Evolutionary conservation across 495 filamentous ascomycete genomes (phyloP), one percentile per base, ranked within the genome.

Genomic region (Penicillium ochrochloron): DNA sequence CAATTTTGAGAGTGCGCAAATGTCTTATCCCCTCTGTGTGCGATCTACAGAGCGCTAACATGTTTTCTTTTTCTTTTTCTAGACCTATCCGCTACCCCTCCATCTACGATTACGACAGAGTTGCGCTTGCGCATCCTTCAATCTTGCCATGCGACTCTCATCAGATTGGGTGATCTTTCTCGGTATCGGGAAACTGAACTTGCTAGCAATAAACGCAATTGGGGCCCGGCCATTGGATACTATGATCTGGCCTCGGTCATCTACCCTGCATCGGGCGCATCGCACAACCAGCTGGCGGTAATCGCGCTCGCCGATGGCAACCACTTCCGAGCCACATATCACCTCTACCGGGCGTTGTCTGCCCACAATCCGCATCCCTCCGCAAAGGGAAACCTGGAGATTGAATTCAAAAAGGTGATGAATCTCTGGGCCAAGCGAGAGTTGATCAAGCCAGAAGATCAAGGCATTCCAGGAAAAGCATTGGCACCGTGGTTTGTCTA

Each of bases 271-370:
- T 91, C 90, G 44, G 94, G 94, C 33, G 83, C 85, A 31, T 89
- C 92, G 42, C 89, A 96, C 70, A 94, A 99, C 66, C 95, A 98
- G 74, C 82, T 92, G 71, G 93, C 92, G 0, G 90, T 97, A 17
- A 90, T 97, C 62, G 88, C 91, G 33, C 82, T 88, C 44, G 88
- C 89, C 54, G 89, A 91, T 69, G 83, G 79, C 19, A 88, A 92
- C 63, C 90, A 96, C 72, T 83, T 97, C 25, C 84, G 90, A 25
- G 88, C 92, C 3, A 89, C 92, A 0, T 97, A 97, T 70, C 88
- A 98, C 75, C 83, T 97, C 14, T 97, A 96, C 70, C 85, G 94
- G 57, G 90, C 93, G 19, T 78, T 94, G 44, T 87, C 88, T 2
- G 86, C 88, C 37, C 80, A 87, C 33, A 83, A 89, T 39, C 92